These are phyloP conservation scores for Lolium rigidum DNA, from an alignment of 176 grass and related monocot genomes.

Conservation along the genomic window DNA sequence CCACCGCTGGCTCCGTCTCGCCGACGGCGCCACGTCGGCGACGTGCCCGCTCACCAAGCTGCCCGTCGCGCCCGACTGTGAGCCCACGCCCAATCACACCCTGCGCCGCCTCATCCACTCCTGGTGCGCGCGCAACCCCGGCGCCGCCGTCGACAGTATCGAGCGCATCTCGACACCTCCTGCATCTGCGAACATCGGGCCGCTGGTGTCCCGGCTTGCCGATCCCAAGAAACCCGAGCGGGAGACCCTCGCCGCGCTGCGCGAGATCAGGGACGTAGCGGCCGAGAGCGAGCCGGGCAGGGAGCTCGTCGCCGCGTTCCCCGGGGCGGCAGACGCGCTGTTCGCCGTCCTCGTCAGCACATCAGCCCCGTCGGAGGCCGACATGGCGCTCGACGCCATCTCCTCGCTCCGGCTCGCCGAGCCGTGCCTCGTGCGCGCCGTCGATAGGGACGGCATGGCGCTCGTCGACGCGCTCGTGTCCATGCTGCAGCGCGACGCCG, in stretches of 20 bases:
- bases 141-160: slow-evolving; percentile 18
- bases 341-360: not conserved
- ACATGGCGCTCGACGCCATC: slow-evolving; percentile 55
- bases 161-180: slow-evolving; percentile 31
- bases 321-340: slow-evolving; percentile 32
- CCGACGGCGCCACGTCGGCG: slow-evolving; percentile 26
- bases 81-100: slow-evolving; percentile 87
- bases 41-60: slow-evolving; percentile 83
- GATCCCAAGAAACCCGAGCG: not conserved
- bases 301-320: slow-evolving; percentile 40
- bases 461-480: slow-evolving; percentile 50
- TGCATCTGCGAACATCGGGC: not conserved
- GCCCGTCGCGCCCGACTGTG: slow-evolving; percentile 47
- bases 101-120: slow-evolving; percentile 75
- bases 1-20: slow-evolving; percentile 73
- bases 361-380: not conserved
- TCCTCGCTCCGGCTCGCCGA: slow-evolving; percentile 51
- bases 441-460: slow-evolving; percentile 28
- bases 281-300: slow-evolving; percentile 51
- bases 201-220: slow-evolving; percentile 37
- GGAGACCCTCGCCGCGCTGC: slow-evolving; percentile 29
- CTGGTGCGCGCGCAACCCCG: slow-evolving; percentile 61
- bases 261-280: slow-evolving; percentile 47
- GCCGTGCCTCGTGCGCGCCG: slow-evolving; percentile 28
- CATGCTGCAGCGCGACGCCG: slow-evolving; percentile 46